Evolutionary conservation across 352 stramenopile genomes (phyloP), one percentile per base, ranked within the genome.

Genomic region (Globisporangium recalcitrans): DNA sequence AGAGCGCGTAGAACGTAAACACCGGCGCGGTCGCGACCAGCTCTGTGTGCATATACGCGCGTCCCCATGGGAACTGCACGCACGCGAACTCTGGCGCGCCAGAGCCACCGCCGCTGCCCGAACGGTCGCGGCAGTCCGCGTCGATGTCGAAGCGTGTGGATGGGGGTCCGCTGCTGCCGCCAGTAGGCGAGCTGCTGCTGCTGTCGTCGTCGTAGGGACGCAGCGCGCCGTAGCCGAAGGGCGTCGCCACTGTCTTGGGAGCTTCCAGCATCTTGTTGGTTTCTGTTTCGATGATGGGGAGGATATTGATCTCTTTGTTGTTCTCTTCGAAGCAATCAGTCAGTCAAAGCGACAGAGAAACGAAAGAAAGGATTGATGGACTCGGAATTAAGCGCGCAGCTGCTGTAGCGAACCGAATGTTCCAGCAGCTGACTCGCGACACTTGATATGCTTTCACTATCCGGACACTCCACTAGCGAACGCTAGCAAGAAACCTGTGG

Each of bases 1-100:
- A 67, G 19, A 93, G 62, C 36, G 83, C 83, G 68, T 91, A 93
- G 68, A 93, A 90, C 9, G 79, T 93, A 53, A 93, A 93, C 48
- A 87, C 70, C 1, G 81, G 83, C 29, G 74, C 68, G 14, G 75
- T 56, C 5, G 77, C 79, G 42, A 91, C 75, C 27, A 88, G 59
- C 29, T 87, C 74, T 21, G 73, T 62, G 55, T 86, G 71, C 19
- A 93, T 72, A 53, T 88, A 89, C 42, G 80, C 82, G 36, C 77
- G 70, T n/a, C 83, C 83, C 83, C 83, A 93, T 2, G 83, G 78
- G 48, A 93, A 93, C 52, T 80, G 58, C 26, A 93, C 83, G 54
- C 78, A 78, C 55, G 77, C 77, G 60, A 91, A 88, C 13, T 67
- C 73, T 19, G 70, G 26, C 8, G 51, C n/a, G 16, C 14, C 9